phyloP scores from a whole-genome alignment of 2,329 filamentous ascomycete species.

The Pseudocercospora crystallina region DNA sequence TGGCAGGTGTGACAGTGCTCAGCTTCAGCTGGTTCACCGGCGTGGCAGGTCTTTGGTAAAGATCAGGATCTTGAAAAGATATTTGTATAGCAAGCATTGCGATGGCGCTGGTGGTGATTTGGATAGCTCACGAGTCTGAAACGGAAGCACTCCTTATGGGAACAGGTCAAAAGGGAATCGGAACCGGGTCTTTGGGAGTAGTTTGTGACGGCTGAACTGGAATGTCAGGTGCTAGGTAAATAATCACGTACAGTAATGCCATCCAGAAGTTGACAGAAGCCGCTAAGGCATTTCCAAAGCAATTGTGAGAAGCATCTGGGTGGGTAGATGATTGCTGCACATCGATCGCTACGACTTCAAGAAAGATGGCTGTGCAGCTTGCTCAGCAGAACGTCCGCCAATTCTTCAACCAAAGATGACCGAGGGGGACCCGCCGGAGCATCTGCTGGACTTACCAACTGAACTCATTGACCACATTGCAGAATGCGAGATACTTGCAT shows the following conservation, averaged over 20 bases:
- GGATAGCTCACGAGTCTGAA: slow-evolving; percentile 9
- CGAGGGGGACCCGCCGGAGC: no score
- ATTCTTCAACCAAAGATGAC: no score
- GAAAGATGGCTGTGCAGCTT: no score
- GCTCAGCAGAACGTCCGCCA: no score
- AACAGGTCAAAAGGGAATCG: slow-evolving; percentile 2
- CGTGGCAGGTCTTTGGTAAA: slow-evolving; percentile 43
- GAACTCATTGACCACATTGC: no score
- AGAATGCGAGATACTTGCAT: no score
- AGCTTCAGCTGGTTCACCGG: slow-evolving; percentile 57
- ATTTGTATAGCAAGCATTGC: slow-evolving; percentile 20
- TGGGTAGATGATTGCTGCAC: no score
- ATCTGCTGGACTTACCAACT: no score
- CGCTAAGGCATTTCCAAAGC: no score
- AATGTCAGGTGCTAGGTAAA: not conserved
- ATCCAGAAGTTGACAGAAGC: not conserved
- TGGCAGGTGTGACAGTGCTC: slow-evolving; percentile 56
- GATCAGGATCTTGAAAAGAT: not conserved
- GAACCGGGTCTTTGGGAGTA: slow-evolving; percentile 5
- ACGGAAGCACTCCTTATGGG: slow-evolving; percentile 20
- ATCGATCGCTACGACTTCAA: no score
- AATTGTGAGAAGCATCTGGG: no score
- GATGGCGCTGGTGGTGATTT: slow-evolving; percentile 16
- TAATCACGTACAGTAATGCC: slow-evolving; percentile 16
- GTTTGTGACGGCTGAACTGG: not conserved